Evolutionary conservation across 1,284 basidiomycete genomes (phyloP).

Genomic region (Cryptococcus sp.): DNA sequence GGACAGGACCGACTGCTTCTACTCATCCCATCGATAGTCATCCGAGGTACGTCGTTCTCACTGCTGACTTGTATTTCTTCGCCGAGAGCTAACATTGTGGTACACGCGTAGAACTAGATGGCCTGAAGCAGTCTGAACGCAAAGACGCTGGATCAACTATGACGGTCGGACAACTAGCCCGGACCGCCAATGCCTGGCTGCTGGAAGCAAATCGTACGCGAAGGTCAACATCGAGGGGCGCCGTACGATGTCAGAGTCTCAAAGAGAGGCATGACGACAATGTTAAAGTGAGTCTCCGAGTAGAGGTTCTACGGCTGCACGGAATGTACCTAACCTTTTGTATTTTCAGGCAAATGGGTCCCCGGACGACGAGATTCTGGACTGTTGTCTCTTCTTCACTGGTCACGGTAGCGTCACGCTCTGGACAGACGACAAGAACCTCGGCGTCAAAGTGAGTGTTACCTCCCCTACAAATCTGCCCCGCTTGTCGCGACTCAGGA

Average conservation of each 20-base stretch:
- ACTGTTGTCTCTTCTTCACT: constrained; percentile 30
- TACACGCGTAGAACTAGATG: constrained; percentile 19
- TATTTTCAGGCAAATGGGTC: background rate
- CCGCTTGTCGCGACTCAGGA: background rate
- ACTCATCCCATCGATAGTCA: constrained; percentile 35
- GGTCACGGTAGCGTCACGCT: constrained; percentile 18
- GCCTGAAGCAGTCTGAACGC: constrained; percentile 8
- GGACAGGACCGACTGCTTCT: constrained; percentile 12
- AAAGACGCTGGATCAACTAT: constrained; percentile 12
- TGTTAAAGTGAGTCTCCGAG: constrained; percentile 7
- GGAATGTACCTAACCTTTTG: constrained; percentile 2
- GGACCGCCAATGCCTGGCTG: constrained; percentile 33
- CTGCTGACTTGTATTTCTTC: background rate
- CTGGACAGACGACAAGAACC: constrained; percentile 36
- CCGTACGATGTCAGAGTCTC: constrained; percentile 21
- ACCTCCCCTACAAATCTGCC: background rate
- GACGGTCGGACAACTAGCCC: constrained; percentile 26
- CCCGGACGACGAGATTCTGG: constrained; percentile 32
- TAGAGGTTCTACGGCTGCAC: background rate
- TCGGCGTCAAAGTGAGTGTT: constrained; percentile 26
- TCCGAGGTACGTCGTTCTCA: constrained; percentile 30
- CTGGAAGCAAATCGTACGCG: constrained; percentile 19
- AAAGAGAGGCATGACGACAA: constrained; percentile 12
- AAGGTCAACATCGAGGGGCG: constrained; percentile 17
- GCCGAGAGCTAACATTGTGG: constrained; percentile 4